Conservation (phyloP, 2,329 filamentous ascomycete species). For the Scedosporium minutisporum region DNA sequence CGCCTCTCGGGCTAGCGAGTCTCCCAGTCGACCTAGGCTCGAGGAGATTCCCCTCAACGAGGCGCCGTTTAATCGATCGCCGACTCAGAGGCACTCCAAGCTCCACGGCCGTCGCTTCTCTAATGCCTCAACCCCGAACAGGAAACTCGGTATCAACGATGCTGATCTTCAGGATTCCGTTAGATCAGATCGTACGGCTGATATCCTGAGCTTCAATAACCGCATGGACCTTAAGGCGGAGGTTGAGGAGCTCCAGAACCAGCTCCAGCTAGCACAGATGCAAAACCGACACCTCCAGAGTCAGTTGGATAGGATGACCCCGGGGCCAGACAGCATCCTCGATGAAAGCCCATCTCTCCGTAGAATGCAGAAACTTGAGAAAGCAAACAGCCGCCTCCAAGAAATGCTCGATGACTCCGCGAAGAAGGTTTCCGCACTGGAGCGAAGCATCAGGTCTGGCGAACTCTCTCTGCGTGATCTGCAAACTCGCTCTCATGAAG, state of each 20-base stretch:
- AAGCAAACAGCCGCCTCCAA: conserved; percentile 83
- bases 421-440: conserved; percentile 82
- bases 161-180: conserved; percentile 60
- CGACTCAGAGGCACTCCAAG: conserved; percentile 55
- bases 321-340: conserved; percentile 48
- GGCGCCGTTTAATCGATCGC: conserved; percentile 63
- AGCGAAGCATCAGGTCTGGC: conserved; percentile 77
- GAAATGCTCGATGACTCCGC: conserved; percentile 90
- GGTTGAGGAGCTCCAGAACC: conserved; percentile 85
- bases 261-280: conserved; percentile 89
- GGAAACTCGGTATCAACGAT: conserved; percentile 57
- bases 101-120: conserved; percentile 52
- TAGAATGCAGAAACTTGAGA: conserved; percentile 82
- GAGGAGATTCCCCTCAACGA: conserved; percentile 86
- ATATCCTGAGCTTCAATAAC: conserved; percentile 75
- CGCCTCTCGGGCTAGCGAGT: conserved; percentile 57
- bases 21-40: conserved; percentile 61
- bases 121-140: conserved; percentile 67
- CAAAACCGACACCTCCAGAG: conserved; percentile 87
- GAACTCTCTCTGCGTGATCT: conserved; percentile 85
- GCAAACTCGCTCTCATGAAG: conserved; percentile 87
- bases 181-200: conserved; percentile 72
- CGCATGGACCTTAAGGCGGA: conserved; percentile 87
- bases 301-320: conserved; percentile 64
- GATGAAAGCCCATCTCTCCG: conserved; percentile 72